Conservation (phyloP, 73 alveolate genomes). For the Paramecium sexaurelia region DNA sequence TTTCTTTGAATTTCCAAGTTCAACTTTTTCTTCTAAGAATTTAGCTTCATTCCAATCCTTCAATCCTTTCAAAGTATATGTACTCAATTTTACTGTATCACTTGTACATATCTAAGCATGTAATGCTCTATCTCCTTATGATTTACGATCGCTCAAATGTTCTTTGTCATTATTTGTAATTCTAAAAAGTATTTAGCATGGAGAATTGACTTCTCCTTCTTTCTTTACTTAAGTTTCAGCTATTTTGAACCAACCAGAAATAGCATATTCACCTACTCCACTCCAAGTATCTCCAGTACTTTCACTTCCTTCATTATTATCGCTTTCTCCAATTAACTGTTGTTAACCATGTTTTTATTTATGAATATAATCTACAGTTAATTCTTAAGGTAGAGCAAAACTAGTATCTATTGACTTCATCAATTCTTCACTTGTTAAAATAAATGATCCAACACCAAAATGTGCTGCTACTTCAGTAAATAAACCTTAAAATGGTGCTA, state of each 20-base stretch:
- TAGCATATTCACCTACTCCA: slow-evolving; percentile 49
- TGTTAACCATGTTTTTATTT: slow-evolving; percentile 23
- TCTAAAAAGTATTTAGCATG: slow-evolving; percentile 15
- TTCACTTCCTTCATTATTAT: background rate
- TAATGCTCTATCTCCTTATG: slow-evolving; percentile 56
- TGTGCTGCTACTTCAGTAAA: background rate
- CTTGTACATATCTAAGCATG: slow-evolving; percentile 35
- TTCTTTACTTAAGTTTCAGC: background rate
- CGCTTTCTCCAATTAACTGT: slow-evolving; percentile 28
- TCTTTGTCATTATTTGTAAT: slow-evolving; percentile 45
- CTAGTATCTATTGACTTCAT: slow-evolving; percentile 32
- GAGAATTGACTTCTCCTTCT: slow-evolving; percentile 15
- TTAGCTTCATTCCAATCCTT: slow-evolving; percentile 62
- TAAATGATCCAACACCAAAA: slow-evolving; percentile 41
- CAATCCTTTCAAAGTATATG: slow-evolving; percentile 6
- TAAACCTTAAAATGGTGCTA: slow-evolving; percentile 25
- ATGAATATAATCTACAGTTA: slow-evolving; percentile 16
- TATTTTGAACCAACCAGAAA: slow-evolving; percentile 48
- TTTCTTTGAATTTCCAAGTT: slow-evolving; percentile 7
- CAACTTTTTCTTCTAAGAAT: slow-evolving; percentile 41
- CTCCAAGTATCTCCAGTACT: slow-evolving; percentile 54
- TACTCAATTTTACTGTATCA: slow-evolving; percentile 16
- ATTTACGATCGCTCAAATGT: slow-evolving; percentile 43
- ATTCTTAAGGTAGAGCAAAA: slow-evolving; percentile 19
- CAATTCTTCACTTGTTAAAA: background rate